phyloP scores from a whole-genome alignment of 192 early-diverging fungal species.

The Umbelopsis vinacea region DNA sequence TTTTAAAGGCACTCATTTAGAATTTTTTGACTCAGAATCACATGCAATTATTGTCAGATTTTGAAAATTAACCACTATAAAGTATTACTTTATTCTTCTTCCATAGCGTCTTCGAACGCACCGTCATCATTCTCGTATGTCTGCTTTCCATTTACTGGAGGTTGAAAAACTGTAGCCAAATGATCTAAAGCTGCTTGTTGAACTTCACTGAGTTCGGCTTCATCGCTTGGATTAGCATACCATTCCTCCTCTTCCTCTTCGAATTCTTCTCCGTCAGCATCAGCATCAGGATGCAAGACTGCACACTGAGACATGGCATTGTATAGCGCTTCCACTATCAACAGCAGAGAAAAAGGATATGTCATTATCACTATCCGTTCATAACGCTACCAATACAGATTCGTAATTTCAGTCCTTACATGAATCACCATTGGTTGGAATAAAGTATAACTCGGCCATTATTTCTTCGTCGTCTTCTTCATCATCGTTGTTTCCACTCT shows the following conservation, averaged over 20 bases:
- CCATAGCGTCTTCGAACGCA: slow-evolving; percentile 29
- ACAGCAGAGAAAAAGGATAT: background rate
- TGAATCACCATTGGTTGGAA: slow-evolving; percentile 57
- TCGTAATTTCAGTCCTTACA: slow-evolving; percentile 42
- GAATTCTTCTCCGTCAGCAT: slow-evolving; percentile 45
- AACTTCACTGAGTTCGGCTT: slow-evolving; percentile 44
- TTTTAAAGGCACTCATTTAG: background rate
- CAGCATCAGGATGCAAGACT: slow-evolving; percentile 68
- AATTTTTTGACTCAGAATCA: slow-evolving; percentile 14
- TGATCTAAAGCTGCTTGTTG: slow-evolving; percentile 44
- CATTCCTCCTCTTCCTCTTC: slow-evolving; percentile 41
- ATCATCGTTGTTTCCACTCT: slow-evolving; percentile 41
- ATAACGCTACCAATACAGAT: no score
- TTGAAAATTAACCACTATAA: background rate
- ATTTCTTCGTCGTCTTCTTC: slow-evolving; percentile 52
- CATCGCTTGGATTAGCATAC: slow-evolving; percentile 38
- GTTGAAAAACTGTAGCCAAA: slow-evolving; percentile 36
- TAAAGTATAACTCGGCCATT: slow-evolving; percentile 60
- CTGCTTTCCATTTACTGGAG: background rate
- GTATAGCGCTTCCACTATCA: slow-evolving; percentile 69
- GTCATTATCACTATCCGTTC: background rate
- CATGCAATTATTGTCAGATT: background rate
- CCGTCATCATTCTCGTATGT: background rate
- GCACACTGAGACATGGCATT: slow-evolving; percentile 68
- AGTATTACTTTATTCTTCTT: slow-evolving; percentile 1